These are phyloP conservation scores for Lentinula sp. DNA, from an alignment of 768 basidiomycete species.

Conservation along the genomic window DNA sequence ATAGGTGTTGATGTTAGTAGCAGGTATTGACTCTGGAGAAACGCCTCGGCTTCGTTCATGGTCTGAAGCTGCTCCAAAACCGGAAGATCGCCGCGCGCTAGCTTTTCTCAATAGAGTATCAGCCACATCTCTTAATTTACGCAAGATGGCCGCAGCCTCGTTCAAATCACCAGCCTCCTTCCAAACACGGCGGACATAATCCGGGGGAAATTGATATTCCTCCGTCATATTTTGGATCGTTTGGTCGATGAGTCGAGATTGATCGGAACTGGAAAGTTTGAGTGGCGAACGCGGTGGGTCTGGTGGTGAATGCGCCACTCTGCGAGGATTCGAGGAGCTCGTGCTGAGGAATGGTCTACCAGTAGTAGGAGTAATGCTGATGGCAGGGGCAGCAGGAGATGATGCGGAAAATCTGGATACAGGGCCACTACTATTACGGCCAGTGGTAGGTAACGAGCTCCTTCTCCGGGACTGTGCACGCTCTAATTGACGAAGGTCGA, in stretches of 20 bases:
- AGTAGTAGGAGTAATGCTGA: neutral
- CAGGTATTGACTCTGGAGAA: neutral
- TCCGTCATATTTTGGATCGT: neutral
- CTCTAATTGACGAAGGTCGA: neutral
- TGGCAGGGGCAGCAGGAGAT: neutral
- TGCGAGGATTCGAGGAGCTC: neutral
- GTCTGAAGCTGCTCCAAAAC: no score
- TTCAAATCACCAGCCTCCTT: neutral
- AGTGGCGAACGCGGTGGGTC: neutral
- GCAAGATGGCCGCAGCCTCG: neutral
- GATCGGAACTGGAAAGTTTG: neutral
- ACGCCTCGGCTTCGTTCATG: neutral
- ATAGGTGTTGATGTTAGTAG: neutral
- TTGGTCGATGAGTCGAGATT: neutral
- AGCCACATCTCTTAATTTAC: neutral
- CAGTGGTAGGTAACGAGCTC: neutral
- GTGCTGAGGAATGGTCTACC: neutral
- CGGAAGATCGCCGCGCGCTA: neutral
- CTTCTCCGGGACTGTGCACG: neutral
- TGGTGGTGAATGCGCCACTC: neutral
- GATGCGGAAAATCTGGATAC: neutral
- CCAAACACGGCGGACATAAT: constrained; percentile 1
- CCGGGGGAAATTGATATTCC: constrained; percentile 1
- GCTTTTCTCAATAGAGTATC: neutral
- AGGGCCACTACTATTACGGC: neutral